Base-by-base conservation (phyloP, 805 yeast genomes). In the Monosporozyma unispora region DNA sequence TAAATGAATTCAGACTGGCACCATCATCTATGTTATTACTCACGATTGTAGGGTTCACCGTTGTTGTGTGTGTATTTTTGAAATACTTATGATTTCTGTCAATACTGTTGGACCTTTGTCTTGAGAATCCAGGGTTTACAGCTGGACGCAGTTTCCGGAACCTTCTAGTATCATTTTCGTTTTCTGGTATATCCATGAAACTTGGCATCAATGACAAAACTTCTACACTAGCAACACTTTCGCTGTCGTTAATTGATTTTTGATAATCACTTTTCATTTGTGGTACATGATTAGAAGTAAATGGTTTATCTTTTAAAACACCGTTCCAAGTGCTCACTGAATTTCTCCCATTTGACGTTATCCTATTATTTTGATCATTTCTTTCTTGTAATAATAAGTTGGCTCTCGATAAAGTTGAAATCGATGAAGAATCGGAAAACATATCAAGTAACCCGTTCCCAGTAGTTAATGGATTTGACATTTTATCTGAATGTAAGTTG, bases 391-490 rank as follows among this genome's bases (percentile, higher is more conserved):
- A 41, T 29, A 55, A 47, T 45, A 47, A 41, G 31, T 53, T 49
- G 16, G 58, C 56, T 41, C 52, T 57, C 14, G 62, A 54, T 40
- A 57, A 47, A 4, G 59, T 53, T 10, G 61, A 54, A 12, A 57
- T 53, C 6, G 61, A 53, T 5, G 67, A 56, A 1, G 65, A 54
- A 47, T 64, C 64, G 16, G 67, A 52, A 44, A 73, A 70, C 49
- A 70, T 59, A 52, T 74, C 78, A 43, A 73, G 52, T 18, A 72
- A 58, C 1, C 77, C 77, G 49, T 61, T 67, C 5, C 68, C 38
- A n/a, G 31, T 18, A 18, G 37, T 18, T n/a, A 37, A 16, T 39
- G 37, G 35, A 43, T 19, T 28, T 3, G 31, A 35, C 10, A n/a
- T 18, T 14, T 28, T 37, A 45, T 37, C 25, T 37, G 28, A 16